A percentile compares a stretch with the other conserved stretches of the same genome.
Evolutionary conservation across 768 basidiomycete species (phyloP).

Genomic region (Lactifluus subvellereus): DNA sequence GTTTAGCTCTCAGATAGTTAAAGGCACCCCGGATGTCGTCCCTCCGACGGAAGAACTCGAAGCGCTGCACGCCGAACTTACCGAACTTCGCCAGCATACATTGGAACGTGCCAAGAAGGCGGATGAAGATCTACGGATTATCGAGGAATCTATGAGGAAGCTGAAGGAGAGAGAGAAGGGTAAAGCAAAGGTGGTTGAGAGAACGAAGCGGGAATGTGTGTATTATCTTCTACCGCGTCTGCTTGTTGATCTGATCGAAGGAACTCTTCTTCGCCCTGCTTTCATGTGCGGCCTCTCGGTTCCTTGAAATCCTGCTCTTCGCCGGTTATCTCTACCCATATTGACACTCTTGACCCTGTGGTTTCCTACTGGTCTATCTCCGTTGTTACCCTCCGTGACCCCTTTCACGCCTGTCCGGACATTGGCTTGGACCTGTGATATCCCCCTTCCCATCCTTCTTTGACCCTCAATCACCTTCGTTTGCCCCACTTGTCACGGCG

Average conservation of each 20-base stretch:
- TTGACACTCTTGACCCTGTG: background rate
- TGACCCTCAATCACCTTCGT: background rate
- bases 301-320: background rate
- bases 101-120: constrained; percentile 69
- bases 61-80: constrained; percentile 55
- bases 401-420: background rate
- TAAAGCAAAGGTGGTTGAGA: constrained; percentile 65
- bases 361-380: background rate
- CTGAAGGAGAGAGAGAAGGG: constrained; percentile 73
- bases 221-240: constrained; percentile 29
- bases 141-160: constrained; percentile 70
- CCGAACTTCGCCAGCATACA: constrained; percentile 44
- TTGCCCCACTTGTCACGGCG: background rate
- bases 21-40: constrained; percentile 55
- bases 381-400: background rate
- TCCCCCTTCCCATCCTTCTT: background rate
- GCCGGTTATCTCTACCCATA: background rate
- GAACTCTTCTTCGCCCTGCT: constrained; percentile 20
- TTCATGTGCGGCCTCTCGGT: constrained; percentile 12
- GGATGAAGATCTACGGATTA: constrained; percentile 62
- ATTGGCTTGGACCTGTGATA: background rate
- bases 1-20: constrained; percentile 56
- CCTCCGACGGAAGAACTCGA: constrained; percentile 73
- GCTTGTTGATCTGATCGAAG: constrained; percentile 12
- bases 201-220: constrained; percentile 71